Evolutionary conservation across 805 yeast genomes (phyloP), one percentile per base, ranked within the genome.

Genomic region (Candida peoriensis): DNA sequence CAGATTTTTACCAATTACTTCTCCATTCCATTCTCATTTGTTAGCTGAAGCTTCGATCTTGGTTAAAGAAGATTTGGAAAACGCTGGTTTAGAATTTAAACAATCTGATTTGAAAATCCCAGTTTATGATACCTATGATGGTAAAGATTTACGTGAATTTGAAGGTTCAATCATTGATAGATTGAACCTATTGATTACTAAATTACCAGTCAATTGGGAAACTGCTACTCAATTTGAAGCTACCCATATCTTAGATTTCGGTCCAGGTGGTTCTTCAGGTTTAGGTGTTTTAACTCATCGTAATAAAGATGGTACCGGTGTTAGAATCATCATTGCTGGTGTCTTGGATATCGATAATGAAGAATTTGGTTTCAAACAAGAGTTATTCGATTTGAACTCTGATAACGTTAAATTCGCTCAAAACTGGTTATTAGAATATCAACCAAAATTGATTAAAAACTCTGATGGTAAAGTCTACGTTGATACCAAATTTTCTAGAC

Each of bases 221-320:
- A 47, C 50, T 20, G 94, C 97, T 20, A 89, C 97, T 24, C 58
- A 75, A 46, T 86, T 85, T 60, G 60, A 74, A 31, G 74, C 93
- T 19, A 84, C 97, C 30, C 98, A 93, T 60, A 76, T 93, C 52
- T 62, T 93, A 43, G 99, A 93, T 66, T 93, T 93, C 52, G 99
- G 99, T 59, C 99, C 98, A 43, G 98, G 99, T 64, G 97, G 97
- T 51, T 79, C 86, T 24, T 85, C 97, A 29, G 99, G 98, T 53
- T 72, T 93, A 48, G 98, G 98, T 66, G 84, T 84, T 43, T 73
- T 93, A 51, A 93, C 98, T 38, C 96, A 88, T 66, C 82, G 95
- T 66, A 93, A 90, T 72, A 93, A 90, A 64, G 98, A 93, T 54
- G 99, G 99, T 63, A 87, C 97, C 34, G 99, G 99, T 64, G 83